These are phyloP conservation scores for Euphorbia celastroides DNA, from an alignment of 441 rosid genomes.

Conservation along the genomic window DNA sequence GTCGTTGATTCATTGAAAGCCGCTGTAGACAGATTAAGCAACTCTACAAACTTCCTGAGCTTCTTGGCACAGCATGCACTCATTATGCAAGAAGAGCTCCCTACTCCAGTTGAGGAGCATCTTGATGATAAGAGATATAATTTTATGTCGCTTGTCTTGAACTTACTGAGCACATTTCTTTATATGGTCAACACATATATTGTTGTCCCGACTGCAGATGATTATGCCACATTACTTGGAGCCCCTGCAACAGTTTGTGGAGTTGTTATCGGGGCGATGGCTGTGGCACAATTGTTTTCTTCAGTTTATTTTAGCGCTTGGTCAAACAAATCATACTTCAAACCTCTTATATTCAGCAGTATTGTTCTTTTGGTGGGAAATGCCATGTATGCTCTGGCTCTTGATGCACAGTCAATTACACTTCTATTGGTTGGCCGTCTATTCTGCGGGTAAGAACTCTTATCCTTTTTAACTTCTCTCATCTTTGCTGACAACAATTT, in stretches of 20 bases:
- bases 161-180: slow-evolving; percentile 82
- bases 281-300: slow-evolving; percentile 94
- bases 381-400: slow-evolving; percentile 86
- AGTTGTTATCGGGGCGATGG: slow-evolving; percentile 96
- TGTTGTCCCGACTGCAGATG: slow-evolving; percentile 96
- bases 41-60: slow-evolving; percentile 84
- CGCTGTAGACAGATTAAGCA: slow-evolving; percentile 76
- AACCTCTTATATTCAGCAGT: slow-evolving; percentile 91
- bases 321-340: slow-evolving; percentile 93
- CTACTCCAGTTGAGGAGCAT: slow-evolving; percentile 61
- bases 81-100: slow-evolving; percentile 90
- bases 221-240: slow-evolving; percentile 90
- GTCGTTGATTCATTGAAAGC: slow-evolving; percentile 73
- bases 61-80: slow-evolving; percentile 98
- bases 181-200: slow-evolving; percentile 99
- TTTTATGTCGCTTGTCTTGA: slow-evolving; percentile 76
- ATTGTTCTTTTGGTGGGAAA: slow-evolving; percentile 77
- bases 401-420: slow-evolving; percentile 63
- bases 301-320: slow-evolving; percentile 97
- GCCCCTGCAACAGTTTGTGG: slow-evolving; percentile 99
- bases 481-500: slow-evolving; percentile 7
- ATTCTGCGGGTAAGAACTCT: slow-evolving; percentile 76
- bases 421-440: slow-evolving; percentile 84
- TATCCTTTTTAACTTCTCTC: slow-evolving; percentile 11
- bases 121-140: slow-evolving; percentile 68